Evolutionary conservation across 2,329 filamentous ascomycete species (phyloP).

Genomic region (Geosmithia flava): DNA sequence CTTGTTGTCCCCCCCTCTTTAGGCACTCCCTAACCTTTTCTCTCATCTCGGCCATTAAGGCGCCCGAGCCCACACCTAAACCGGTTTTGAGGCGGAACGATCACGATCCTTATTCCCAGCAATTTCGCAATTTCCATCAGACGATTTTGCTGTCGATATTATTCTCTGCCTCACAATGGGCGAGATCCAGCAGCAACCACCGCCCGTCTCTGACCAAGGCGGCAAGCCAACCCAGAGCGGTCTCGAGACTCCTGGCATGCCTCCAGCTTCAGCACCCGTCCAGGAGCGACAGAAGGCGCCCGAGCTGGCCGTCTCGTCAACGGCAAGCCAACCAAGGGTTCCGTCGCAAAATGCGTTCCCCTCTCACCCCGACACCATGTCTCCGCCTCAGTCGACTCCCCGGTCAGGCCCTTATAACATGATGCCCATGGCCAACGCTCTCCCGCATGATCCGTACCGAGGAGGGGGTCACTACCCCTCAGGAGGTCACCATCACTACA

Average conservation of each 20-base stretch:
- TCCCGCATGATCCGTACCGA: slow-evolving; percentile 28
- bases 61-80: background rate
- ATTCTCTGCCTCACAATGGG: background rate
- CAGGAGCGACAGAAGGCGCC: slow-evolving; percentile 6
- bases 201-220: background rate
- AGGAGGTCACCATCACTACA: slow-evolving; percentile 19
- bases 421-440: slow-evolving; percentile 27
- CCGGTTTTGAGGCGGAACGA: background rate
- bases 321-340: slow-evolving; percentile 12
- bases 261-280: background rate
- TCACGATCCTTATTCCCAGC: background rate
- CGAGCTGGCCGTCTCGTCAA: slow-evolving; percentile 9
- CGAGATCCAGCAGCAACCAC: background rate
- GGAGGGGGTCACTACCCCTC: slow-evolving; percentile 19
- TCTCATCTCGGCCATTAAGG: background rate
- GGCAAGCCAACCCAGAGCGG: background rate
- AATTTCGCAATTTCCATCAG: background rate
- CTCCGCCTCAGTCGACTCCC: slow-evolving; percentile 8
- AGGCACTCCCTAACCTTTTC: background rate
- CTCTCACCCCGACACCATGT: slow-evolving; percentile 28
- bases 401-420: slow-evolving; percentile 29
- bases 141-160: background rate
- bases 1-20: background rate
- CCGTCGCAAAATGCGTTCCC: slow-evolving; percentile 25
- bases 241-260: background rate